Percentiles rank a stretch among this genome's conserved stretches.
Conservation (phyloP, 805 yeast genomes). For the Wickerhamomyces bovis region DNA sequence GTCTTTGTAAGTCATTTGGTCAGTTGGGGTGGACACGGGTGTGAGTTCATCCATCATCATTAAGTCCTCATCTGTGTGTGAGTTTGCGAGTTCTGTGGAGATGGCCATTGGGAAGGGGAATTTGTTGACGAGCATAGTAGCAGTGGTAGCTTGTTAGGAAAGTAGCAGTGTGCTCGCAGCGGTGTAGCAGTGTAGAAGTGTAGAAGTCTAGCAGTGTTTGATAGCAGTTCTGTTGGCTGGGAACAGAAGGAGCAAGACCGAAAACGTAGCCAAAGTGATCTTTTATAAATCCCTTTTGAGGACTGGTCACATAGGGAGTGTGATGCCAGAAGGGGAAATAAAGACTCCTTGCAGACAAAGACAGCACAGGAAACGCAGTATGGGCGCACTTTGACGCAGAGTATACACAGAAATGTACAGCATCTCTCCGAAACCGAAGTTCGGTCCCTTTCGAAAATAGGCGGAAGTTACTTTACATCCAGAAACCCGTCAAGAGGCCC, state of each 20-base stretch:
- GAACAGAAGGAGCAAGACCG: neutral
- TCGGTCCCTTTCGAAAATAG: neutral
- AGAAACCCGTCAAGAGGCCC: too few species aligned
- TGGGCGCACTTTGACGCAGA: neutral
- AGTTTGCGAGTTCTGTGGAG: neutral
- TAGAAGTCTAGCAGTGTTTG: too few species aligned
- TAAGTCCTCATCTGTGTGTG: conserved; percentile 8
- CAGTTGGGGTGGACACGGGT: conserved; percentile 23
- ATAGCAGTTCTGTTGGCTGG: neutral
- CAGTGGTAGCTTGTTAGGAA: neutral
- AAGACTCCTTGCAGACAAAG: neutral
- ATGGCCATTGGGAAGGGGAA: conserved; percentile 12
- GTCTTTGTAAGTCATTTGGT: conserved; percentile 10
- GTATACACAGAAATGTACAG: neutral
- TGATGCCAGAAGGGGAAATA: neutral
- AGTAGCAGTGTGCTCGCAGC: neutral
- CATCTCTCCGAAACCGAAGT: neutral
- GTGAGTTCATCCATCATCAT: conserved; percentile 15
- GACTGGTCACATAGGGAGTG: neutral
- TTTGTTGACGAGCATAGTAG: conserved; percentile 16
- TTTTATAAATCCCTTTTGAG: neutral
- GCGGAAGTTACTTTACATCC: too few species aligned
- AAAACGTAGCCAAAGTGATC: neutral
- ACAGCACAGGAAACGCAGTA: neutral
- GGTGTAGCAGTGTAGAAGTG: neutral